Base-by-base conservation (phyloP, 2,329 filamentous ascomycete species). In the Drechslerella dactyloides region DNA sequence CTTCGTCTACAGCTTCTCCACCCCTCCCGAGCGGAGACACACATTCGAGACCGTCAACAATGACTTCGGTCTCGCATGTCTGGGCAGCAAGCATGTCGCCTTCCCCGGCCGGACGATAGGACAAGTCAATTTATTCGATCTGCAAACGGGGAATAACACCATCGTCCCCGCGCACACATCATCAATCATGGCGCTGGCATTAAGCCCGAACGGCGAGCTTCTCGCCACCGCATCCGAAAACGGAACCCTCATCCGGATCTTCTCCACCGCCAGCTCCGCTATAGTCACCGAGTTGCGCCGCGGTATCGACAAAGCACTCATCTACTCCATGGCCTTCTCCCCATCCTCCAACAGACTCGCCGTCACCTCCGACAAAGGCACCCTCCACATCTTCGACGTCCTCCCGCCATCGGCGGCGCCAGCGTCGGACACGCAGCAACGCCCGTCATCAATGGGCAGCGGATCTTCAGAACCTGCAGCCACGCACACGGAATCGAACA, bases 331-430 rank as follows among this genome's bases (percentile, higher is more conserved):
- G 10, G 89, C 89, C 10, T 94, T 99, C 79, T 96, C 90, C 19
- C 93, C 93, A 0, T 88, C 88, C 0, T 90, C 89, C 57, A 86
- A 84, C 48, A 85, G 92, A 78, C 84, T 97, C 10, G 94, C 94
- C 24, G 93, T 92, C 73, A 97, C 93, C 0, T 97, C 93, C 0
- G 94, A 99, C 82, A 99, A 97, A 81, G 93, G 91, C 4, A 99
- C 93, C 0, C 83, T 99, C 10, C 94, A 99, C 80, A 85, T 99
- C 40, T 99, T 97, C 78, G 92, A 97, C 77, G 84, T 97, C 0
- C 78, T 77, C 44, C 59, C 75, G 61, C 62, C 68, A 46, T 58
- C 72, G 35, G 42, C 53, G 40, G 17, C 58, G 24, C n/a, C n/a
- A n/a, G 52, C 64, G 64, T 61, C 30, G 46, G 69, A 64, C n/a